These are phyloP conservation scores for Cordyceps farinosa DNA, from an alignment of 2,329 filamentous ascomycete species.

Conservation along the genomic window DNA sequence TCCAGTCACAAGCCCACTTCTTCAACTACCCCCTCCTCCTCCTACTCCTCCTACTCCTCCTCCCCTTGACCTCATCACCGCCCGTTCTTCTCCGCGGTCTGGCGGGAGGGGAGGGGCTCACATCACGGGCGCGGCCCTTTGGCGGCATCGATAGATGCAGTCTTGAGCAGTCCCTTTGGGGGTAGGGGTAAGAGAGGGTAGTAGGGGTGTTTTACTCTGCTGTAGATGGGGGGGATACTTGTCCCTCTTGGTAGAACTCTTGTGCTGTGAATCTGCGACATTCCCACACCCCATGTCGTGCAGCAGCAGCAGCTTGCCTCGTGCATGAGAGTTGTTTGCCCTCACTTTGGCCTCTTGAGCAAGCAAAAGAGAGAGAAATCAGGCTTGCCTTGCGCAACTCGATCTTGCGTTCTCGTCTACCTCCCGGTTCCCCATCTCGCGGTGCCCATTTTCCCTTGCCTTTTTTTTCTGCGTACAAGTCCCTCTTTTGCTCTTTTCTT, in stretches of 20 bases:
- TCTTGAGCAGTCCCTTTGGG: not conserved
- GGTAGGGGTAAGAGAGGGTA: too few species aligned
- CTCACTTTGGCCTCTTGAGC: not conserved
- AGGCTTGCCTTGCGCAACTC: too few species aligned
- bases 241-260: not conserved
- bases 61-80: too few species aligned
- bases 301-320: not conserved
- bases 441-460: not conserved
- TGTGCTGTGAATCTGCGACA: not conserved
- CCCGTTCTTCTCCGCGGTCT: not conserved
- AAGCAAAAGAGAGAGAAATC: not conserved
- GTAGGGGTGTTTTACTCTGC: too few species aligned
- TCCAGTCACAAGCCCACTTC: constrained; percentile 1
- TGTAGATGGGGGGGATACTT: too few species aligned
- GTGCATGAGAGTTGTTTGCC: not conserved
- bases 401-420: too few species aligned
- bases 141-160: not conserved
- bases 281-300: not conserved
- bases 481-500: not conserved
- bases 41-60: too few species aligned
- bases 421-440: not conserved
- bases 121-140: not conserved
- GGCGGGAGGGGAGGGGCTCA: not conserved
- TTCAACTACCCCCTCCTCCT: not conserved
- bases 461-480: not conserved